Evolutionary conservation across 805 yeast genomes (phyloP), one percentile per base, ranked within the genome.

Genomic region (Nakazawaea sp.): DNA sequence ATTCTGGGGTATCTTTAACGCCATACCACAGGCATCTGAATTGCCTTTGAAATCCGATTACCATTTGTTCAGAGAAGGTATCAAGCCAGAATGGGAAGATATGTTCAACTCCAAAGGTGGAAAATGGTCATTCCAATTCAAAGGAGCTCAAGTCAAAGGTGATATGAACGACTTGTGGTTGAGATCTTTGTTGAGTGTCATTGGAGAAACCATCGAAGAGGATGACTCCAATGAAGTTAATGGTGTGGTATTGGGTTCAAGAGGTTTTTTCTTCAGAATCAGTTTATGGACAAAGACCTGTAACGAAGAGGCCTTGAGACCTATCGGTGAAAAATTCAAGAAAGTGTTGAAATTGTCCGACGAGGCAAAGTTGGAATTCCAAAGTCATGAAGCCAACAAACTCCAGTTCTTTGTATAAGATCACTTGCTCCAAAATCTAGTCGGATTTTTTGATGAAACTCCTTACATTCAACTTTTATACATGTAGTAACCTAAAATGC

Each of bases 61-160:
- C 66, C 95, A 92, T 60, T 76, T 90, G 55, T 92, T 92, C 72
- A 83, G 90, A 66, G 84, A 82, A 58, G 95, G 88, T 41, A 78
- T 92, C 53, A 82, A 86, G 62, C 98, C 98, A 40, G 97, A 92
- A 72, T 92, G 98, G 98, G 98, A 92, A 71, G 97, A 92, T 62
- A 70, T 66, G 38, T 75, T 77, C 47, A 92, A 92, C 64, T 62
- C 84, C 43, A 72, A 79, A 50, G 98, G 98, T 57, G 98, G 98
- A 55, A 87, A 85, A 66, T 92, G 96, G 96, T 71, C 84, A 30
- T 84, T 75, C 64, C 79, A 74, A 62, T 78, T 82, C 63, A 80
- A 70, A 59, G 27, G 27, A 4, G 16, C 13, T 6, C 24, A 30
- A 71, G 75, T 44, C 81, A 72, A 46, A 65, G 63, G 43, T 32